Evolutionary conservation across 164 flowering plant genomes (phyloP).

Genomic region (Nymphaea thermarum): DNA sequence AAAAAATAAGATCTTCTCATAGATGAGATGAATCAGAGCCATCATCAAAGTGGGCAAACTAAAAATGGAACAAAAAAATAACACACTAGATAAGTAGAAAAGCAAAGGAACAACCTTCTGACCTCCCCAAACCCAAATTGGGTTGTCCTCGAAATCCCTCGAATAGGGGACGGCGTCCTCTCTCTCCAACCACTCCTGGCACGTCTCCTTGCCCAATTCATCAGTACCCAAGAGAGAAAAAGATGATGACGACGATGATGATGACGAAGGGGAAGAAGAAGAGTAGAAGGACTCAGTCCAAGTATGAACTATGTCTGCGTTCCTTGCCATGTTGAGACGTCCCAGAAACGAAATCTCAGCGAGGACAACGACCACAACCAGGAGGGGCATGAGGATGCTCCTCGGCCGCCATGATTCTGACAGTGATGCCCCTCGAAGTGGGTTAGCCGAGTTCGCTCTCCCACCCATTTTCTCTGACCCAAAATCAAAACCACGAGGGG

Average conservation of each 20-base stretch:
- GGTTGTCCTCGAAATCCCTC: conserved; percentile 67
- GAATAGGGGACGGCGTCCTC: conserved; percentile 53
- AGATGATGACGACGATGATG: conserved; percentile 2
- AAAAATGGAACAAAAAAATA: neutral
- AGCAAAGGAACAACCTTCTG: conserved; percentile 40
- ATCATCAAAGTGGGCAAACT: neutral
- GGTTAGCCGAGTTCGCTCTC: neutral
- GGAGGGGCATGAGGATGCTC: conserved; percentile 46
- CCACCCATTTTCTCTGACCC: too few relatives aligned
- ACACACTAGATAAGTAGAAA: neutral
- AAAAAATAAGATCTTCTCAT: neutral
- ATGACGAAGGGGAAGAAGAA: neutral
- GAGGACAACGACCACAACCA: conserved; percentile 52
- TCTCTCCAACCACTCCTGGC: conserved; percentile 77
- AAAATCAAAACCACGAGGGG: too few relatives aligned
- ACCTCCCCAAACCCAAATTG: conserved; percentile 46
- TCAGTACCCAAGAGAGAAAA: conserved; percentile 1
- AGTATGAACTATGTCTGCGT: conserved; percentile 44
- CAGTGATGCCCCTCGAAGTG: conserved; percentile 3
- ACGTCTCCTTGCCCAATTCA: conserved; percentile 8
- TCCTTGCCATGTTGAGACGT: conserved; percentile 68
- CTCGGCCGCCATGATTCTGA: conserved; percentile 30
- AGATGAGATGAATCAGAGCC: neutral
- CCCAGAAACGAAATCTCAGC: conserved; percentile 68
- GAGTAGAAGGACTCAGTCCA: conserved; percentile 49